phyloP scores from a whole-genome alignment of 1,139 yeast genomes.

The Magnusiomyces suaveolens region DNA sequence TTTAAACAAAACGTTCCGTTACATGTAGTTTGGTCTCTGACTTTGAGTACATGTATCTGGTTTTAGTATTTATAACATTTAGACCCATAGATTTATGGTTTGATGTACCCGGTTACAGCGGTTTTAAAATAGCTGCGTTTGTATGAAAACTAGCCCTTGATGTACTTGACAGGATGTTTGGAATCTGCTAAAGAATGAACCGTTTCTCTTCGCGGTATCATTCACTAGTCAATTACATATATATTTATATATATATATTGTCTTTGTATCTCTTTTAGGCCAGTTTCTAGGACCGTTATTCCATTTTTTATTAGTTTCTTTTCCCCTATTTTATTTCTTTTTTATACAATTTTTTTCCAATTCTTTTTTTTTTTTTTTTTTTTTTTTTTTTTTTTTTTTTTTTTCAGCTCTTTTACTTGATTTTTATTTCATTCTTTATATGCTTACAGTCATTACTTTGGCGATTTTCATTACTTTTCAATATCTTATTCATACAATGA shows the following conservation, averaged over 20 bases:
- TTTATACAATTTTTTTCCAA: not conserved
- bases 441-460: no score
- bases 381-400: not conserved
- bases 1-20: not conserved
- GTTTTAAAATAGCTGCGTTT: not conserved
- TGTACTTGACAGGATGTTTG: not conserved
- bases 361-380: not conserved
- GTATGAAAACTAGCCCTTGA: not conserved
- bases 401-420: not conserved
- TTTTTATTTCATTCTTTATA: not conserved
- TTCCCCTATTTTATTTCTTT: not conserved
- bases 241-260: not conserved
- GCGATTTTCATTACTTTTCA: no score
- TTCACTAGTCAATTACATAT: not conserved
- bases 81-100: not conserved
- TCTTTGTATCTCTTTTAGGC: not conserved
- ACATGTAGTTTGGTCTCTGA: not conserved
- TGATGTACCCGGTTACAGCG: not conserved
- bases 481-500: no score
- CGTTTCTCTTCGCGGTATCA: not conserved
- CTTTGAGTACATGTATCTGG: not conserved
- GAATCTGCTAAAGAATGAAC: not conserved
- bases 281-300: not conserved
- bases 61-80: not conserved
- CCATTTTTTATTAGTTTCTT: not conserved